These are phyloP conservation scores for Yarrowia sp. DNA, from an alignment of 805 yeast genomes.

Conservation along the genomic window DNA sequence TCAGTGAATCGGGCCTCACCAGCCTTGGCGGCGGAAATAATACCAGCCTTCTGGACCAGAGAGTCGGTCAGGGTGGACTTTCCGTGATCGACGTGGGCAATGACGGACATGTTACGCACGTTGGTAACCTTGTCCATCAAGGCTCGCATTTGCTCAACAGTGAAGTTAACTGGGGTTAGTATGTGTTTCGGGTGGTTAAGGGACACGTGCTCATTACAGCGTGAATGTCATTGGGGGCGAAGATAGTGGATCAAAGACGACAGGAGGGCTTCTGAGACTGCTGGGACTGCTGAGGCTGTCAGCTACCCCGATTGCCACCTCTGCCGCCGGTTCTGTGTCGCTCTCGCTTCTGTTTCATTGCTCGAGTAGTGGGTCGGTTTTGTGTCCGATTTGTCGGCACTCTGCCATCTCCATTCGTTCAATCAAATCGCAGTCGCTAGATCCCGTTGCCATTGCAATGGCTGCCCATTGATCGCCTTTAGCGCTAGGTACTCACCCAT, in stretches of 20 bases:
- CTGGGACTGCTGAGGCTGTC: too few relatives aligned
- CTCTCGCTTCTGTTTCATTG: too few relatives aligned
- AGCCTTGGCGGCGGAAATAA: slow-evolving; percentile 98
- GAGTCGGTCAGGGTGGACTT: slow-evolving; percentile 99
- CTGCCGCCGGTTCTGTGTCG: too few relatives aligned
- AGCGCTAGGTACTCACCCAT: slow-evolving; percentile 46
- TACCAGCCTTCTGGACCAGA: slow-evolving; percentile 98
- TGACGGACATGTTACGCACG: slow-evolving; percentile 99
- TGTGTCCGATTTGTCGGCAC: background rate
- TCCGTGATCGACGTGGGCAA: slow-evolving; percentile 99
- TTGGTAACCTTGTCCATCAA: slow-evolving; percentile 99
- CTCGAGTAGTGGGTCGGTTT: too few relatives aligned
- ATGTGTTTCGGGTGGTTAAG: background rate
- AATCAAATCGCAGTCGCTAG: background rate
- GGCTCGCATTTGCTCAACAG: slow-evolving; percentile 84
- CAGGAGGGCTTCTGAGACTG: too few relatives aligned
- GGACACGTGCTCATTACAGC: slow-evolving; percentile 1
- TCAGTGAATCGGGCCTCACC: slow-evolving; percentile 99
- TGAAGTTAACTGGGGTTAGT: slow-evolving; percentile 44
- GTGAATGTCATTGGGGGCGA: too few relatives aligned
- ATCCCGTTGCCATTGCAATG: background rate
- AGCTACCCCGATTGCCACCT: too few relatives aligned
- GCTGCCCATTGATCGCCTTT: background rate
- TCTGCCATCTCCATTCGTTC: background rate
- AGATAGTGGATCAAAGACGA: too few relatives aligned